Evolutionary conservation across 192 early-diverging fungal genomes (phyloP).

Genomic region (Dispira parvispora): DNA sequence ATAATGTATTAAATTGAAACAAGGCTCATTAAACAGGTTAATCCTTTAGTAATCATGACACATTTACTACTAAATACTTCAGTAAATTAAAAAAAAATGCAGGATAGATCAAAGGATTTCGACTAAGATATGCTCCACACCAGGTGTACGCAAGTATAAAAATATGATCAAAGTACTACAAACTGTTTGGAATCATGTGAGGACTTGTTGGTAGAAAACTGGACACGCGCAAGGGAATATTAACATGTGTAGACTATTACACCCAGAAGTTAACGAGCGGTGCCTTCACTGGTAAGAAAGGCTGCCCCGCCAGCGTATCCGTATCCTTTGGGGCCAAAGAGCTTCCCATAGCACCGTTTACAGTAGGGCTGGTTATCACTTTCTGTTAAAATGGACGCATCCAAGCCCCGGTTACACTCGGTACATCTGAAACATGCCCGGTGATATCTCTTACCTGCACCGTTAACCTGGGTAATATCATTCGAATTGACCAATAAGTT

Average conservation of each 20-base stretch:
- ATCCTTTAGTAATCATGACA: background rate
- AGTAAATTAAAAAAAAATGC: background rate
- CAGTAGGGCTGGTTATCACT: conserved; percentile 29
- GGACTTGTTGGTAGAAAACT: background rate
- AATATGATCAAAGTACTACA: background rate
- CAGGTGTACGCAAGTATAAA: background rate
- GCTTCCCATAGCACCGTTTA: conserved; percentile 24
- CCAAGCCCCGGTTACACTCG: conserved; percentile 18
- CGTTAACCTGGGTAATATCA: conserved; percentile 11
- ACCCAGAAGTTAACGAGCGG: conserved; percentile 2
- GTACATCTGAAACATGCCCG: conserved; percentile 25
- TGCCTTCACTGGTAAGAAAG: conserved; percentile 10
- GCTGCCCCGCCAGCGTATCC: conserved; percentile 15
- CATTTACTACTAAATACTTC: background rate
- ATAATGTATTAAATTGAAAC: background rate
- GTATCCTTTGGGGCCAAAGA: conserved; percentile 28
- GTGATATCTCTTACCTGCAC: conserved; percentile 31
- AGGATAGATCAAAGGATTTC: background rate
- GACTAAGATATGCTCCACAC: background rate
- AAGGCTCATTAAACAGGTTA: background rate
- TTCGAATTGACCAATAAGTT: background rate
- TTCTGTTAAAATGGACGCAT: conserved; percentile 25
- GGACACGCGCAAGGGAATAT: background rate
- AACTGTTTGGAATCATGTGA: background rate
- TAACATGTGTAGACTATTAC: background rate